phyloP scores from a whole-genome alignment of 2,329 filamentous ascomycete genomes.

The Cytospora leucostoma region DNA sequence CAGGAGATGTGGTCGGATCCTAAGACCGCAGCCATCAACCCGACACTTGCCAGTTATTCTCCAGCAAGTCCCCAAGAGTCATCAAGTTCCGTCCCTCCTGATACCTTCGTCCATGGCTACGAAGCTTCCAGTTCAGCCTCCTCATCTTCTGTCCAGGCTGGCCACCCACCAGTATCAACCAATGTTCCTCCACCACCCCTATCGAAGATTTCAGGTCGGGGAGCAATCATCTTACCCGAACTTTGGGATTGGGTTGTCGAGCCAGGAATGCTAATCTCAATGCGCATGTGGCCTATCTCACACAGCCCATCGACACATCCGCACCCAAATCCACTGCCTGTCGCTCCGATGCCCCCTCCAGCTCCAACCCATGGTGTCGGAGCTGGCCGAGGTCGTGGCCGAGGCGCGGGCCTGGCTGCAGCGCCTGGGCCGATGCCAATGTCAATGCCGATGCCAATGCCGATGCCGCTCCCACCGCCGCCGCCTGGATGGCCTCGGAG shows the following conservation, averaged over 20 bases:
- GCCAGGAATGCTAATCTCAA: slow-evolving; percentile 28
- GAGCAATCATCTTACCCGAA: slow-evolving; percentile 26
- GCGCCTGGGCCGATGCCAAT: neutral
- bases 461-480: neutral
- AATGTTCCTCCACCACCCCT: neutral
- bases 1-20: slow-evolving; percentile 10
- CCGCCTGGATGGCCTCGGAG: neutral
- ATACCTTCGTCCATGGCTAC: neutral
- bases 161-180: neutral
- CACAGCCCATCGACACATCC: neutral
- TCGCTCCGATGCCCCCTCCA: neutral
- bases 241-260: slow-evolving; percentile 28
- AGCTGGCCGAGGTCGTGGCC: neutral
- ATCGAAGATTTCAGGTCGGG: slow-evolving; percentile 7
- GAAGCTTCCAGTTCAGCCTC: neutral
- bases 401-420: neutral
- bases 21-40: slow-evolving; percentile 19
- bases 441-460: neutral
- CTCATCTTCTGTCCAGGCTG: neutral
- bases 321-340: neutral
- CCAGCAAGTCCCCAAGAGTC: neutral
- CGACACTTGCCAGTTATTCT: slow-evolving; percentile 23
- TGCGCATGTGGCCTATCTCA: slow-evolving; percentile 24
- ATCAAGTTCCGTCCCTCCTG: neutral
- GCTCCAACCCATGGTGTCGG: neutral